Evolutionary conservation across 306 rosid genomes (phyloP).

Genomic region (Mimosa bimucronata): DNA sequence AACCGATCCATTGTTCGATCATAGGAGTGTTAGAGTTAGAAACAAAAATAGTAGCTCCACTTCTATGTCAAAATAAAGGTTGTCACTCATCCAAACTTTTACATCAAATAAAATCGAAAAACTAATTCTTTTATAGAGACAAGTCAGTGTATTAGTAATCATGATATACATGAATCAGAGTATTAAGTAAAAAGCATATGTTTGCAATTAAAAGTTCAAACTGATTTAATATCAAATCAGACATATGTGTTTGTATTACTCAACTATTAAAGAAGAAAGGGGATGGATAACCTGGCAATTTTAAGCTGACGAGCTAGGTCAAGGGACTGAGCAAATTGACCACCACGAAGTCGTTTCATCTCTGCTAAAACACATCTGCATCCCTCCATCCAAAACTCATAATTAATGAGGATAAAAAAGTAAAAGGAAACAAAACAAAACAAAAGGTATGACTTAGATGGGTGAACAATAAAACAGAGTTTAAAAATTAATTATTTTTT

Average conservation of each 20-base stretch:
- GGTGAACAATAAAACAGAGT: neutral
- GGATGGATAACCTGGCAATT: conserved; percentile 56
- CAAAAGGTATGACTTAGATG: neutral
- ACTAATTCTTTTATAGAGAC: too few relatives aligned
- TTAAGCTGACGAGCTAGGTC: conserved; percentile 65
- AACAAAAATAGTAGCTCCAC: conserved; percentile 10
- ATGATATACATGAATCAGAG: too few relatives aligned
- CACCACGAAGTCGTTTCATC: conserved; percentile 63
- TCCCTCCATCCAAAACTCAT: conserved; percentile 27
- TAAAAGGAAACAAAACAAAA: neutral
- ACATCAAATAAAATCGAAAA: neutral
- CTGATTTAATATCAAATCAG: neutral
- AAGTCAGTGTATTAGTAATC: neutral
- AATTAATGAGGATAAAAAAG: conserved; percentile 12
- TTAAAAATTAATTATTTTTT: neutral
- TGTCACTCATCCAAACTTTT: neutral
- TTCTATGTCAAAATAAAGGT: neutral
- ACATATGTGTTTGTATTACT: neutral
- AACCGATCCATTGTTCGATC: neutral
- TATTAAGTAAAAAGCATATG: too few relatives aligned
- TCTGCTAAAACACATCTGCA: conserved; percentile 72
- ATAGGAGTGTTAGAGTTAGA: neutral
- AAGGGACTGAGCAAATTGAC: conserved; percentile 52
- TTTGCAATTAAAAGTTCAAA: neutral
- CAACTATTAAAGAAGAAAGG: neutral